Conservation (phyloP, 179 eudicot species). For the Amaranthus tricolor region DNA sequence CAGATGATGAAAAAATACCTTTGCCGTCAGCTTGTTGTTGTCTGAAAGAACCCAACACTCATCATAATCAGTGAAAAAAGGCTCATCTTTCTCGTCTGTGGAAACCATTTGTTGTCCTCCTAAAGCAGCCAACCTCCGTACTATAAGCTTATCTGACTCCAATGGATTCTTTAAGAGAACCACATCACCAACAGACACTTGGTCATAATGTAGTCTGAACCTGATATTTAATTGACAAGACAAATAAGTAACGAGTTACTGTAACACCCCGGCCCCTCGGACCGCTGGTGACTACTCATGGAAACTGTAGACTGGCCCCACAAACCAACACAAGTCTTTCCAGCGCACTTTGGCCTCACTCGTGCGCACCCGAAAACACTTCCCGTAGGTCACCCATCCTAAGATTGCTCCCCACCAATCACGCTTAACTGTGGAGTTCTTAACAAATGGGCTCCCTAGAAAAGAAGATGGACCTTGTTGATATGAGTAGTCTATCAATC, state of each 20-base stretch:
- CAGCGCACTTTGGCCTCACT: too few relatives aligned
- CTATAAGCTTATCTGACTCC: neutral
- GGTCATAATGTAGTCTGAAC: neutral
- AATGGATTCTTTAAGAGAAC: conserved; percentile 10
- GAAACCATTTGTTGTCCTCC: conserved; percentile 6
- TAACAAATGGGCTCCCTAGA: too few relatives aligned
- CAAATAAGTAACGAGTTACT: neutral
- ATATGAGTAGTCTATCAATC: too few relatives aligned
- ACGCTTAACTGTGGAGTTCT: too few relatives aligned
- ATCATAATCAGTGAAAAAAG: conserved; percentile 2
- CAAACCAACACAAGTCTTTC: too few relatives aligned
- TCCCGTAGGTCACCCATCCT: too few relatives aligned
- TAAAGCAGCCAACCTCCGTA: conserved; percentile 16
- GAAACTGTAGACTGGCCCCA: too few relatives aligned
- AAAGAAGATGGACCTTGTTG: too few relatives aligned
- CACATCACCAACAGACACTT: conserved; percentile 13
- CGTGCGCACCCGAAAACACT: too few relatives aligned
- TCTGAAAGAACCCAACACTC: conserved; percentile 15
- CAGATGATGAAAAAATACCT: neutral
- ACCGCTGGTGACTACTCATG: too few relatives aligned
- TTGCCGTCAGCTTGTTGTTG: neutral
- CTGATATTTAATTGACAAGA: neutral
- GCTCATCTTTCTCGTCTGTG: conserved; percentile 6
- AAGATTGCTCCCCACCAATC: too few relatives aligned
- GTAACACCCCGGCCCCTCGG: too few relatives aligned